phyloP scores from a whole-genome alignment of 345 rosid genomes.

The Hibiscus tridactylites region DNA sequence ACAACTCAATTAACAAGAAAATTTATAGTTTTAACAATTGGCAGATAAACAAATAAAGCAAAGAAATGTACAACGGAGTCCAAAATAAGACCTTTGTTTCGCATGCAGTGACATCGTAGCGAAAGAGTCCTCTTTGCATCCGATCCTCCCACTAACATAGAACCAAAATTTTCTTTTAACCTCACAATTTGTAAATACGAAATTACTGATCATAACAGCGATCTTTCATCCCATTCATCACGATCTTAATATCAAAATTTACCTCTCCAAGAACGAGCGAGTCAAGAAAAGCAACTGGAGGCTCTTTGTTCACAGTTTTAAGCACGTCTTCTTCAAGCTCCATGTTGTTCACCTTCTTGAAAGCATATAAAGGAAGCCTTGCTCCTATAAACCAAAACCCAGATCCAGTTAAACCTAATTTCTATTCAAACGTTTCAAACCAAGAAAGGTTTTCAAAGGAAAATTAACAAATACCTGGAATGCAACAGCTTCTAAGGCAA shows the following conservation, averaged over 20 bases:
- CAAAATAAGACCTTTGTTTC: constrained; percentile 63
- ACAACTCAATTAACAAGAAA: background rate
- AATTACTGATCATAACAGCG: background rate
- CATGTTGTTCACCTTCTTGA: constrained; percentile 37
- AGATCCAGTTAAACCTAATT: background rate
- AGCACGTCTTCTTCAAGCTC: constrained; percentile 16
- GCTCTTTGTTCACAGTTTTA: constrained; percentile 24
- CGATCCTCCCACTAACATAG: constrained; percentile 90
- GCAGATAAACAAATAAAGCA: background rate
- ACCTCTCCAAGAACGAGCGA: constrained; percentile 83
- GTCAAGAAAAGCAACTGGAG: constrained; percentile 63
- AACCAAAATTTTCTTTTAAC: constrained; percentile 3
- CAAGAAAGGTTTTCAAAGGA: background rate
- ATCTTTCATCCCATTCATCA: background rate
- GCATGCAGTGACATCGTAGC: constrained; percentile 89
- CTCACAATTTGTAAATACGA: background rate
- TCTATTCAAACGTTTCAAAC: background rate
- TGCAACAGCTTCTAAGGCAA: constrained; percentile 65
- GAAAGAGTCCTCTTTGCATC: constrained; percentile 80
- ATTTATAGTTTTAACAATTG: background rate
- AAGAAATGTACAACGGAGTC: background rate
- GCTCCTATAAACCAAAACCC: constrained; percentile 36
- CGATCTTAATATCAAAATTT: constrained; percentile 13
- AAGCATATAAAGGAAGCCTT: constrained; percentile 66
- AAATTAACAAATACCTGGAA: constrained; percentile 39